A percentile compares a stretch with the other conserved stretches of the same genome.
These are phyloP conservation scores for Goniomonas avonlea DNA, from an alignment of 78 protist genomes.

Conservation along the genomic window DNA sequence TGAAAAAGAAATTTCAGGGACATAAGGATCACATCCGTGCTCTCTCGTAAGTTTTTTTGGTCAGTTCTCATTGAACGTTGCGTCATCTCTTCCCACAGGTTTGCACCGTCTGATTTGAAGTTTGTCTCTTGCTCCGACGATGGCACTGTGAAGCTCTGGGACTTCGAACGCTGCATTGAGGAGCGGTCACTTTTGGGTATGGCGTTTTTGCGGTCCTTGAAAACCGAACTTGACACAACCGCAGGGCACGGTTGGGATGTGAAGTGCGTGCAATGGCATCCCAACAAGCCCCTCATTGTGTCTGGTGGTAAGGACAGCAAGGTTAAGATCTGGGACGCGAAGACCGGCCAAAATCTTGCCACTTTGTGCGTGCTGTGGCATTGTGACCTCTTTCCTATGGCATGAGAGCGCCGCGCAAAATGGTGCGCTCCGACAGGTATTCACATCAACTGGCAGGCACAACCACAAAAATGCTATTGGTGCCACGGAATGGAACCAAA, in stretches of 20 bases:
- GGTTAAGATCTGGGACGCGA: conserved; percentile 90
- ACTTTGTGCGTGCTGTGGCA: conserved; percentile 39
- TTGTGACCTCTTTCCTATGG: too few relatives aligned
- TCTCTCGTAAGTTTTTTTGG: too few relatives aligned
- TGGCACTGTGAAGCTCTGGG: not conserved
- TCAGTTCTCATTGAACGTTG: too few relatives aligned
- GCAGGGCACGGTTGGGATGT: conserved; percentile 90
- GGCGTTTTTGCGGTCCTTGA: not conserved
- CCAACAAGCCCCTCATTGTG: conserved; percentile 63
- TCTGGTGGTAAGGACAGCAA: conserved; percentile 76
- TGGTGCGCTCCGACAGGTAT: not conserved
- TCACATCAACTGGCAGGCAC: conserved; percentile 5
- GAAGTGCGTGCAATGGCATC: conserved; percentile 80
- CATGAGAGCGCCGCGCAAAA: not conserved
- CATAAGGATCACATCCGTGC: conserved; percentile 57
- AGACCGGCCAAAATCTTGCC: conserved; percentile 37
- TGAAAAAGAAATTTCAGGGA: conserved; percentile 58
- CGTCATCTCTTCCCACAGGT: too few relatives aligned
- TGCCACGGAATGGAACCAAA: conserved; percentile 53
- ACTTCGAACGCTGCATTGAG: conserved; percentile 30
- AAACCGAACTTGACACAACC: not conserved
- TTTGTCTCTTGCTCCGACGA: not conserved
- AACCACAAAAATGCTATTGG: conserved; percentile 65
- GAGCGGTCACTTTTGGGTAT: conserved; percentile 36
- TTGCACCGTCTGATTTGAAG: too few relatives aligned